Conservation (phyloP, 2,329 filamentous ascomycete species). For the Penicillium sp. region DNA sequence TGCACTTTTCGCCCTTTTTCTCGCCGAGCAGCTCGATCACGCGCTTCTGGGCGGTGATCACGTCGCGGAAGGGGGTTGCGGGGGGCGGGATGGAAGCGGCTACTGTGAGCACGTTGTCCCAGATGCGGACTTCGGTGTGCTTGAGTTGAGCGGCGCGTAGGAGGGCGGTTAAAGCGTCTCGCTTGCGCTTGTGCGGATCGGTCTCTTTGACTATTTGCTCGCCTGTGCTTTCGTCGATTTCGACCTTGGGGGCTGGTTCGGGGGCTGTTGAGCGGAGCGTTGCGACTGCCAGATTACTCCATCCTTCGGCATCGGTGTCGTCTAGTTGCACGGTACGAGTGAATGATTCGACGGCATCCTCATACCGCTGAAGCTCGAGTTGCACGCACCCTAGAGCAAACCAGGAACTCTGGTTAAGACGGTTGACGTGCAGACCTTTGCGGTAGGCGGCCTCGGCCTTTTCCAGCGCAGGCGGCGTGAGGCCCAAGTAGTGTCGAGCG, state of each 20-base stretch:
- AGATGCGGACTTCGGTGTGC: constrained; percentile 86
- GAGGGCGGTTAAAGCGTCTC: constrained; percentile 79
- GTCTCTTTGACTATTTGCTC: constrained; percentile 21
- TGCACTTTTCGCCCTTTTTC: constrained; percentile 70
- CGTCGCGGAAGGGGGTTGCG: constrained; percentile 64
- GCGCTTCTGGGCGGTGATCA: constrained; percentile 72
- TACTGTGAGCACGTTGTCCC: constrained; percentile 93
- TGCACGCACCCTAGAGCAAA: constrained; percentile 86
- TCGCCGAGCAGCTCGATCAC: constrained; percentile 72
- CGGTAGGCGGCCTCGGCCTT: constrained; percentile 77
- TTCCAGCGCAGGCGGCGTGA: constrained; percentile 61
- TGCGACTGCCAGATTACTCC: constrained; percentile 90
- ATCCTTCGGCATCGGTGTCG: constrained; percentile 85
- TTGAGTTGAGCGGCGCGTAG: constrained; percentile 84
- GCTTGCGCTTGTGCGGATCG: constrained; percentile 64
- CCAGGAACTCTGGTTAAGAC: constrained; percentile 82
- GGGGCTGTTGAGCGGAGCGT: constrained; percentile 60
- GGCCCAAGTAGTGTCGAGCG: constrained; percentile 72
- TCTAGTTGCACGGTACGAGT: constrained; percentile 80
- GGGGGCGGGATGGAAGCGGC: constrained; percentile 76
- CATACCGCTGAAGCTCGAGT: constrained; percentile 74
- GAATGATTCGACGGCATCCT: constrained; percentile 81
- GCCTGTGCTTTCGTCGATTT: constrained; percentile 31
- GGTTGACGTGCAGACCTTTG: constrained; percentile 75
- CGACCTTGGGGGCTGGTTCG: constrained; percentile 30